phyloP scores from a whole-genome alignment of 2,329 filamentous ascomycete species.

The Teratosphaeria nubilosa region DNA sequence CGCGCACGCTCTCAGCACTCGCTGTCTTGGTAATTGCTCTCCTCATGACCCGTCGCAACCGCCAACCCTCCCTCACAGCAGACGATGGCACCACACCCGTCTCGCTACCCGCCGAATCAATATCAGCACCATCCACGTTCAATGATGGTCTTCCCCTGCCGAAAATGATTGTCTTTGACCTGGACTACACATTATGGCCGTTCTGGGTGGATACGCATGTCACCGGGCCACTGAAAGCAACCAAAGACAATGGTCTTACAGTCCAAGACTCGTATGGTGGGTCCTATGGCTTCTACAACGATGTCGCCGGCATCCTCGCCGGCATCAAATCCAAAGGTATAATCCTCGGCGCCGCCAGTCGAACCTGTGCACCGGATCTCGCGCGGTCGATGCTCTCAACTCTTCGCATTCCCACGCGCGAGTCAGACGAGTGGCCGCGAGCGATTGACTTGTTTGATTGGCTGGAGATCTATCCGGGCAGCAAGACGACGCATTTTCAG shows the following conservation, averaged over 20 bases:
- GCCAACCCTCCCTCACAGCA: background rate
- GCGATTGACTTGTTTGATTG: constrained; percentile 41
- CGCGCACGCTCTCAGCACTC: background rate
- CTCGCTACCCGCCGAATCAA: constrained; percentile 26
- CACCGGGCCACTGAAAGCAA: constrained; percentile 55
- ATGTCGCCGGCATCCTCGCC: constrained; percentile 42
- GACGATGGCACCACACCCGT: constrained; percentile 4
- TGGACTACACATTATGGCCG: constrained; percentile 98
- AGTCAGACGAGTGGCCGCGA: constrained; percentile 4
- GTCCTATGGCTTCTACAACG: constrained; percentile 37
- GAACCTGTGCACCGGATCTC: constrained; percentile 69
- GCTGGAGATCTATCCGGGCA: constrained; percentile 58
- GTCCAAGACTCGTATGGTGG: constrained; percentile 44
- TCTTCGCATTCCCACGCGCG: constrained; percentile 51
- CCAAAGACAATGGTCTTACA: constrained; percentile 29
- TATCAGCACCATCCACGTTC: constrained; percentile 44
- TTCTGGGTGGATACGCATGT: constrained; percentile 97
- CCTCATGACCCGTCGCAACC: constrained; percentile 3
- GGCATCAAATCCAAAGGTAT: constrained; percentile 47
- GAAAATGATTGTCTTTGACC: constrained; percentile 79
- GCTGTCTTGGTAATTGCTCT: background rate
- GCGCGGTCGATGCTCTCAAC: constrained; percentile 71
- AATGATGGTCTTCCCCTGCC: constrained; percentile 63
- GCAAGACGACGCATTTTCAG: constrained; percentile 79
- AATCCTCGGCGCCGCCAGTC: constrained; percentile 63